phyloP scores from a whole-genome alignment of 1,139 yeast genomes.

The Diutina catenulata region DNA sequence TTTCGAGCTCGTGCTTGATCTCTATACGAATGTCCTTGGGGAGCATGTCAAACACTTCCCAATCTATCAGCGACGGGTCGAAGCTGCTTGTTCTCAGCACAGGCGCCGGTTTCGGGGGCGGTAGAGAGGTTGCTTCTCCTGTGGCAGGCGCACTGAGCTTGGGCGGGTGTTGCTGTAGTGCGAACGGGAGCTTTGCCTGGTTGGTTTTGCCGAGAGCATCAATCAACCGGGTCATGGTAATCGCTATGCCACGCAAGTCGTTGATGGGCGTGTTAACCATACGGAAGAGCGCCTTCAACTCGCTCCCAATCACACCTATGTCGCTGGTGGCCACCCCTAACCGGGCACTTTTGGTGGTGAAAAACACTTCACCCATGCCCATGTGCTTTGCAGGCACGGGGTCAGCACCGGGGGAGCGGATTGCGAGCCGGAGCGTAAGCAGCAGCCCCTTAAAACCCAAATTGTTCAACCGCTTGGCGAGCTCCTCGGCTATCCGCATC shows the following conservation, averaged over 20 bases:
- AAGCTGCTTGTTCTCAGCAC: no score
- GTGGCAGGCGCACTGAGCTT: no score
- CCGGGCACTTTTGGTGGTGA: slow-evolving; percentile 43
- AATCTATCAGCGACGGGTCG: no score
- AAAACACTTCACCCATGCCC: slow-evolving; percentile 77
- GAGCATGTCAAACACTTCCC: slow-evolving; percentile 41
- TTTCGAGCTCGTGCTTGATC: slow-evolving; percentile 29
- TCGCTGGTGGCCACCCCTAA: slow-evolving; percentile 60
- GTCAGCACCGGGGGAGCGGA: slow-evolving; percentile 56
- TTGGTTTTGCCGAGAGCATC: slow-evolving; percentile 17
- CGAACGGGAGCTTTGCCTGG: slow-evolving; percentile 35
- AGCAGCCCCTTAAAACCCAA: slow-evolving; percentile 42
- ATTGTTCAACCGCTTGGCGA: slow-evolving; percentile 39
- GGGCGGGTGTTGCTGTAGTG: no score
- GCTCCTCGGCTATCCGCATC: slow-evolving; percentile 44
- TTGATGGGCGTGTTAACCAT: slow-evolving; percentile 46
- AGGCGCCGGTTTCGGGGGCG: slow-evolving; percentile 7
- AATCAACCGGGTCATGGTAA: slow-evolving; percentile 48
- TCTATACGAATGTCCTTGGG: slow-evolving; percentile 44
- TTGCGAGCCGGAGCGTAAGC: slow-evolving; percentile 54
- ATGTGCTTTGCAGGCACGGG: slow-evolving; percentile 62
- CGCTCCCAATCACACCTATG: slow-evolving; percentile 47
- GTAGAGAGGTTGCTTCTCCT: no score
- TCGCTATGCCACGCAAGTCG: slow-evolving; percentile 71
- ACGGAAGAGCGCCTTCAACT: slow-evolving; percentile 45